A percentile compares a stretch with the other conserved stretches of the same genome.
These are phyloP conservation scores for Ophiostoma australiae DNA, from an alignment of 2,329 filamentous ascomycete genomes.

Conservation along the genomic window DNA sequence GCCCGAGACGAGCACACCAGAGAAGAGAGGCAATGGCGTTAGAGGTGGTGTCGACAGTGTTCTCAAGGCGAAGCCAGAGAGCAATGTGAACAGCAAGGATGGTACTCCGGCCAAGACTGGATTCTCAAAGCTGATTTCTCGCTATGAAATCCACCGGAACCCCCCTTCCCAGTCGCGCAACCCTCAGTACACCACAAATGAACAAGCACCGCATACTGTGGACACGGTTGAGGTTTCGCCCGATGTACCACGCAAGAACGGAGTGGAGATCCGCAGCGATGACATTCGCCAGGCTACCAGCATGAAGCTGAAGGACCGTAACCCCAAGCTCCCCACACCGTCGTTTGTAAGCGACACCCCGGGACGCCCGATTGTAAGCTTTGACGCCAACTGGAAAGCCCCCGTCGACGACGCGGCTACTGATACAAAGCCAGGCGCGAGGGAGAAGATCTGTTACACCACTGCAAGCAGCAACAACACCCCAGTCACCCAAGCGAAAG, in stretches of 20 bases:
- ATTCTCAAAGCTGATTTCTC: conserved; percentile 39
- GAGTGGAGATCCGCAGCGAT: conserved; percentile 75
- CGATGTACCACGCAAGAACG: conserved; percentile 62
- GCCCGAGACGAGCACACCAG: conserved; percentile 50
- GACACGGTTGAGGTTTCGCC: conserved; percentile 32
- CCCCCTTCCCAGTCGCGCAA: conserved; percentile 78
- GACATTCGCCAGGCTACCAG: conserved; percentile 88
- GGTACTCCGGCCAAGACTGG: conserved; percentile 35
- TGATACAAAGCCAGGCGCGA: conserved; percentile 60
- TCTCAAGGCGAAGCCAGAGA: conserved; percentile 56
- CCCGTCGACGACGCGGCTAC: conserved; percentile 55
- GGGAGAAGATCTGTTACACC: conserved; percentile 4
- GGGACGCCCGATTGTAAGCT: conserved; percentile 94
- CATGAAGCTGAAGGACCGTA: conserved; percentile 81
- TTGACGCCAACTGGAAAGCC: conserved; percentile 77
- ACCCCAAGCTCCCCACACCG: conserved; percentile 78
- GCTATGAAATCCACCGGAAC: conserved; percentile 71
- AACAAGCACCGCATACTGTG: conserved; percentile 32
- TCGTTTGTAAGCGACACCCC: conserved; percentile 85
- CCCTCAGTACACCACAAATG: conserved; percentile 70
- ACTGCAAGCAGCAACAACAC: not conserved
- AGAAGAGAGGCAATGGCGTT: conserved; percentile 21
- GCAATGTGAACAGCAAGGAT: conserved; percentile 53
- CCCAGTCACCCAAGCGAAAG: conserved; percentile 9
- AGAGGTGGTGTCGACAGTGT: conserved; percentile 12